Percentiles rank a stretch among this genome's conserved stretches.
Evolutionary conservation across 805 yeast genomes (phyloP).

Genomic region (Myxozyma mucilagina): DNA sequence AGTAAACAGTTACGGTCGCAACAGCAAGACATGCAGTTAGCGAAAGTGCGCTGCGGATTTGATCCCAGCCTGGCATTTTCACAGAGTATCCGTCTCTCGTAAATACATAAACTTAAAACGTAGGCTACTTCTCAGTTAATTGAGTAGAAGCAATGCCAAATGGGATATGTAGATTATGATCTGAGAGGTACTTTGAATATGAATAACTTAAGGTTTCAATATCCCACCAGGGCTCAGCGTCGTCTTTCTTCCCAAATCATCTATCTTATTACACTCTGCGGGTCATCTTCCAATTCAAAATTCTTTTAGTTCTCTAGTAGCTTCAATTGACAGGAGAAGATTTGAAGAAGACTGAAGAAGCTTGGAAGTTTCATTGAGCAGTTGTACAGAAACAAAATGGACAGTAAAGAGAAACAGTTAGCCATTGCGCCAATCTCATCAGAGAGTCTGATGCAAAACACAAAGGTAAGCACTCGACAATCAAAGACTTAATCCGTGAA

Average conservation of each 20-base stretch:
- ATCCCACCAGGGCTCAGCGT: neutral
- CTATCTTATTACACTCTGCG: neutral
- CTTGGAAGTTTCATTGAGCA: neutral
- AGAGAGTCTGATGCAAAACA: constrained; percentile 22
- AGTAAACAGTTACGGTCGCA: neutral
- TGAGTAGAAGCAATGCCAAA: neutral
- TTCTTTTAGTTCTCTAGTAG: neutral
- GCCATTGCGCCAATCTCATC: constrained; percentile 23
- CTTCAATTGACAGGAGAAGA: neutral
- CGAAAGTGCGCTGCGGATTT: neutral
- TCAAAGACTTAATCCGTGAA: neutral
- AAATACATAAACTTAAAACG: too few species aligned
- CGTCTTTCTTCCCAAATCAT: neutral
- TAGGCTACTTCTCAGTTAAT: too few species aligned
- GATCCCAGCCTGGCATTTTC: neutral
- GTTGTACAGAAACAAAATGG: constrained; percentile 12
- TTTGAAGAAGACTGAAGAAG: neutral
- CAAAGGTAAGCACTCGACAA: constrained; percentile 12
- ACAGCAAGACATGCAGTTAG: neutral
- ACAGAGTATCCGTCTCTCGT: neutral
- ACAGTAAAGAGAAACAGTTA: constrained; percentile 14
- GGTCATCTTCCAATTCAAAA: neutral
- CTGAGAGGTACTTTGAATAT: neutral
- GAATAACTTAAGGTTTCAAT: neutral
- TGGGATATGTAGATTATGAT: neutral